A percentile compares a stretch with the other conserved stretches of the same genome.
Conservation (phyloP, 257 asterid genomes). For the Solanum clarkiae region DNA sequence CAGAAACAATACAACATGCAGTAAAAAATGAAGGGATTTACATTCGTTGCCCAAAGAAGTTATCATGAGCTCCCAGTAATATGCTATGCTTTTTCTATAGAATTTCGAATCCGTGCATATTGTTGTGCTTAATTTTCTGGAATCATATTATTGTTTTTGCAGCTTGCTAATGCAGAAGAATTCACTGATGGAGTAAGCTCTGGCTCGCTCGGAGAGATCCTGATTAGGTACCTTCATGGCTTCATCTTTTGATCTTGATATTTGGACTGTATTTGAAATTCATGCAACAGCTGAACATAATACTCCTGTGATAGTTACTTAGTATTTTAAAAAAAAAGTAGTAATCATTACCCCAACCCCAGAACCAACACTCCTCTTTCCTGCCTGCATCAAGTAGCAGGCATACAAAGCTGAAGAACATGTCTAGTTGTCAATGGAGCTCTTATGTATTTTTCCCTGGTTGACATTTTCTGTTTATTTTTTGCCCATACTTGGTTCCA, state of each 20-base stretch:
- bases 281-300: not conserved
- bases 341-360: not conserved
- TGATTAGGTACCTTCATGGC: constrained; percentile 35
- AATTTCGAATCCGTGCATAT: not conserved
- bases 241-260: not conserved
- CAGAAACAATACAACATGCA: not conserved
- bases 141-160: not conserved
- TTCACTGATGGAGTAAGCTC: constrained; percentile 74
- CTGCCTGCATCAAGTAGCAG: not conserved
- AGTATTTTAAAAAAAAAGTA: not conserved
- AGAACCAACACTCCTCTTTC: not conserved
- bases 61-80: not conserved
- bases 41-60: not conserved
- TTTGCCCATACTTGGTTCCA: not conserved
- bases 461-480: not conserved
- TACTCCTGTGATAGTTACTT: not conserved
- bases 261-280: not conserved
- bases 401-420: not conserved
- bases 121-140: not conserved
- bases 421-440: not conserved
- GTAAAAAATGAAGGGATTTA: not conserved
- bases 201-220: constrained; percentile 91
- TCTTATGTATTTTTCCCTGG: not conserved
- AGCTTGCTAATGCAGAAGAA: constrained; percentile 97
- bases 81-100: not conserved